phyloP scores from a whole-genome alignment of 495 filamentous ascomycete genomes.

The Penicillium crystallinum region DNA sequence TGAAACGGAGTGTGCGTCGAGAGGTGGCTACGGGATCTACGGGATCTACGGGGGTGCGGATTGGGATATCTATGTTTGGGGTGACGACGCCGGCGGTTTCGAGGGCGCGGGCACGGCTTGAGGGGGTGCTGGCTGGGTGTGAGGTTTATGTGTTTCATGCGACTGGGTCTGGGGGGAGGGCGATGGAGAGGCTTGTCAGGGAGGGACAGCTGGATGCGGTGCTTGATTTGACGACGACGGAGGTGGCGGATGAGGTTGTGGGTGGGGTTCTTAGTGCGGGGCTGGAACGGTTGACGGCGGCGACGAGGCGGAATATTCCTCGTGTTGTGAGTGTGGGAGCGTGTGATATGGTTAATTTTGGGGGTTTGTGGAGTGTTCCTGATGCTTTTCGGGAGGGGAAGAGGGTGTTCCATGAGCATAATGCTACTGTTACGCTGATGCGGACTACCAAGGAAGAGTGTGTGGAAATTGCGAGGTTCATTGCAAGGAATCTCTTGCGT shows the following conservation, averaged over 20 bases:
- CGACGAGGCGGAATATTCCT: constrained; percentile 50
- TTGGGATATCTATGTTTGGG: constrained; percentile 70
- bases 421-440: constrained; percentile 60
- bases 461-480: constrained; percentile 43
- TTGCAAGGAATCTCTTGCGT: constrained; percentile 44
- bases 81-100: constrained; percentile 63
- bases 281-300: constrained; percentile 46
- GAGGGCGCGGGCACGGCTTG: constrained; percentile 40
- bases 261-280: constrained; percentile 60
- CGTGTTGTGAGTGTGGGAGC: constrained; percentile 60
- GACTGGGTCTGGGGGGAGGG: constrained; percentile 59
- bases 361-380: constrained; percentile 50
- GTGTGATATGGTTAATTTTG: constrained; percentile 67
- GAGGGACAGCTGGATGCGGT: constrained; percentile 55
- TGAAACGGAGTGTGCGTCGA: neutral
- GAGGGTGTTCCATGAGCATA: constrained; percentile 57
- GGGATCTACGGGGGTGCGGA: constrained; percentile 26
- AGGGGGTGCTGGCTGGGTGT: constrained; percentile 24
- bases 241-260: constrained; percentile 56
- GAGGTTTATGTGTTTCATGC: constrained; percentile 67
- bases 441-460: constrained; percentile 53
- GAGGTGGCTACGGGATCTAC: too few relatives aligned
- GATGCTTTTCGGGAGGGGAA: constrained; percentile 22
- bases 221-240: constrained; percentile 64
- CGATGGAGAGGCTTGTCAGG: constrained; percentile 58